Evolutionary conservation across 768 basidiomycete genomes (phyloP).

Genomic region (Russula emetica): DNA sequence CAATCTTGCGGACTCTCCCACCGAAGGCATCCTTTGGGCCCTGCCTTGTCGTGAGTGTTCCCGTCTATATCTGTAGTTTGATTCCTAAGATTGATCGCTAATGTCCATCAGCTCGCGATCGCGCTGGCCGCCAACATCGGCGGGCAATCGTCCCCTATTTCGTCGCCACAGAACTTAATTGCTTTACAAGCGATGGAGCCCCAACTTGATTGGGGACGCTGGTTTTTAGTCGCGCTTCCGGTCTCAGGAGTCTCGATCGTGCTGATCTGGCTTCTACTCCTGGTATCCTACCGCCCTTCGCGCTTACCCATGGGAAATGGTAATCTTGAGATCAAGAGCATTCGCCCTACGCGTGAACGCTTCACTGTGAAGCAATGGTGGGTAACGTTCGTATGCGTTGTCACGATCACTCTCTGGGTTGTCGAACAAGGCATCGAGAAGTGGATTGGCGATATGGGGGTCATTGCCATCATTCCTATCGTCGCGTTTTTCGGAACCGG

Average conservation of each 20-base stretch:
- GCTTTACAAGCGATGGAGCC: conserved; percentile 85
- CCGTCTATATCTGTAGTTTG: neutral
- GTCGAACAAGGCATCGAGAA: conserved; percentile 72
- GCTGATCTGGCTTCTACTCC: conserved; percentile 86
- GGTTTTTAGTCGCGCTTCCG: conserved; percentile 93
- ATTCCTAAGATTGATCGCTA: neutral
- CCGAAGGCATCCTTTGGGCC: conserved; percentile 83
- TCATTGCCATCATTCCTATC: conserved; percentile 91
- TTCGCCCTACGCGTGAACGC: conserved; percentile 75
- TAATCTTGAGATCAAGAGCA: conserved; percentile 76
- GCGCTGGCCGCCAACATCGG: conserved; percentile 98
- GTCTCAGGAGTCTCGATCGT: conserved; percentile 83
- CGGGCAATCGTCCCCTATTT: conserved; percentile 95
- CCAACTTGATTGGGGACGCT: conserved; percentile 78
- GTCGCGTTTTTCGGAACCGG: conserved; percentile 93
- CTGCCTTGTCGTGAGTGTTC: conserved; percentile 77
- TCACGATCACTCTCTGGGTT: conserved; percentile 89
- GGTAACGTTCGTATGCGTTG: conserved; percentile 76
- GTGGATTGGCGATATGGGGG: conserved; percentile 91
- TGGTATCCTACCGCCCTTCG: conserved; percentile 75
- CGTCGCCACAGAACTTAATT: conserved; percentile 96
- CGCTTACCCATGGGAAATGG: conserved; percentile 69
- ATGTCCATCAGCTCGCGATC: conserved; percentile 69
- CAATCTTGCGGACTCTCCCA: conserved; percentile 88
- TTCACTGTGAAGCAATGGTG: conserved; percentile 87